These are phyloP conservation scores for Endothia cerciana DNA, from an alignment of 2,329 filamentous ascomycete genomes.

Conservation along the genomic window DNA sequence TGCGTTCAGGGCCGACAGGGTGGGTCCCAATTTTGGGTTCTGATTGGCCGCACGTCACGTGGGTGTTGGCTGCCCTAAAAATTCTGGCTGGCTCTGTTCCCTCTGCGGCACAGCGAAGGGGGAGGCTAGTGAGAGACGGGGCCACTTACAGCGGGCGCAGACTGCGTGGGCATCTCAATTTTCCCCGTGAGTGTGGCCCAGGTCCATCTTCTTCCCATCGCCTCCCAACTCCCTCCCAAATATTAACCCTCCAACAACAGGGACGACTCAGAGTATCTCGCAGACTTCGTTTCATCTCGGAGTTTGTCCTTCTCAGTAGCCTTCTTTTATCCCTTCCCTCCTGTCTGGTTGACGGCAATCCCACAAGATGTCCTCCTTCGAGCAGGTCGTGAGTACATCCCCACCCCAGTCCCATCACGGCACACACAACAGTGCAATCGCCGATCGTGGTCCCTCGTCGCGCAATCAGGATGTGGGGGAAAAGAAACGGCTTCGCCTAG, in stretches of 20 bases:
- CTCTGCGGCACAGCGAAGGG: neutral
- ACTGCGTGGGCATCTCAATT: conserved; percentile 23
- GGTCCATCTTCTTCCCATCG: conserved; percentile 13
- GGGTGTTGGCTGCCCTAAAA: conserved; percentile 17
- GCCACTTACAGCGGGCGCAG: conserved; percentile 15
- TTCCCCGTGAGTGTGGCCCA: conserved; percentile 15
- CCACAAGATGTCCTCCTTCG: conserved; percentile 48
- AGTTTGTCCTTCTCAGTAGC: conserved; percentile 33
- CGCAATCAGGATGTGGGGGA: neutral
- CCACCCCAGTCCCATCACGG: conserved; percentile 21
- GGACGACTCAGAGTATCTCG: conserved; percentile 28
- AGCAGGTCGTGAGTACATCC: conserved; percentile 67
- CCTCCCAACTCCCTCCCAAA: conserved; percentile 25
- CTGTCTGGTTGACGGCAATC: conserved; percentile 33
- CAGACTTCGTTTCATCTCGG: conserved; percentile 25
- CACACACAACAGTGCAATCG: neutral
- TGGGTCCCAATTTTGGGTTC: neutral
- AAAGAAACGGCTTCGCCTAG: neutral
- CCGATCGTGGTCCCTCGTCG: neutral
- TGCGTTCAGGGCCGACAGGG: neutral
- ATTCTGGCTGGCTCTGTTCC: conserved; percentile 6
- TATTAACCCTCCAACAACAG: conserved; percentile 27
- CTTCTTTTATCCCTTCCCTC: conserved; percentile 32
- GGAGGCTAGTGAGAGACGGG: neutral
- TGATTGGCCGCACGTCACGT: conserved; percentile 16